These are phyloP conservation scores for Lachancea thermotolerans DNA, from an alignment of 805 yeast genomes.

Conservation along the genomic window DNA sequence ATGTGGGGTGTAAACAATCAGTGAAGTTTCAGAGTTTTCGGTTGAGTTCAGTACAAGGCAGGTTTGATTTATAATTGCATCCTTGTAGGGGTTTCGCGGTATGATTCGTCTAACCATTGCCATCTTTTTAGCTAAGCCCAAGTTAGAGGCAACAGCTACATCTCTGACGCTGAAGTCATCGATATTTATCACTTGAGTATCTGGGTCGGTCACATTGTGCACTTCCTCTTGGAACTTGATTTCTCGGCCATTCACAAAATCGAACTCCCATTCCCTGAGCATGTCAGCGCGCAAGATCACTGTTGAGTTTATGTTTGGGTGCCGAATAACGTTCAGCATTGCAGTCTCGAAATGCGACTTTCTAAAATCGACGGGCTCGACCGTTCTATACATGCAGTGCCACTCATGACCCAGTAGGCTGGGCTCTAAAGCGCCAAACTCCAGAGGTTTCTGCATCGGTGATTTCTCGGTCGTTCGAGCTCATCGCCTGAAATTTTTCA, in stretches of 20 bases:
- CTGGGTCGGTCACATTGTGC: constrained; percentile 15
- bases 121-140: constrained; percentile 32
- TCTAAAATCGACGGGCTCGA: constrained; percentile 18
- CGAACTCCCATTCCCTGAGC: constrained; percentile 43
- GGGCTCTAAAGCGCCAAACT: constrained; percentile 13
- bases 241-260: constrained; percentile 14
- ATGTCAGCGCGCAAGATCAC: constrained; percentile 87
- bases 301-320: constrained; percentile 88
- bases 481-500: constrained; percentile 2
- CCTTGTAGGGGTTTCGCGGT: constrained; percentile 90
- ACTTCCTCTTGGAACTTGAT: constrained; percentile 7
- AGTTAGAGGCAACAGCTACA: constrained; percentile 20
- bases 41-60: constrained; percentile 45
- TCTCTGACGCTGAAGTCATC: constrained; percentile 38
- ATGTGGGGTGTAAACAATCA: constrained; percentile 77
- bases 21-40: constrained; percentile 32
- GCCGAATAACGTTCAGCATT: constrained; percentile 68
- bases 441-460: constrained; percentile 3
- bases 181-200: constrained; percentile 28
- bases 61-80: constrained; percentile 76
- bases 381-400: constrained; percentile 24
- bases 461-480: background rate
- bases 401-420: constrained; percentile 26
- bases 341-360: constrained; percentile 60
- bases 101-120: constrained; percentile 75